A percentile compares a stretch with the other conserved stretches of the same genome.
These are phyloP conservation scores for Naganishia liquefaciens DNA, from an alignment of 1,284 basidiomycete genomes.

Conservation along the genomic window DNA sequence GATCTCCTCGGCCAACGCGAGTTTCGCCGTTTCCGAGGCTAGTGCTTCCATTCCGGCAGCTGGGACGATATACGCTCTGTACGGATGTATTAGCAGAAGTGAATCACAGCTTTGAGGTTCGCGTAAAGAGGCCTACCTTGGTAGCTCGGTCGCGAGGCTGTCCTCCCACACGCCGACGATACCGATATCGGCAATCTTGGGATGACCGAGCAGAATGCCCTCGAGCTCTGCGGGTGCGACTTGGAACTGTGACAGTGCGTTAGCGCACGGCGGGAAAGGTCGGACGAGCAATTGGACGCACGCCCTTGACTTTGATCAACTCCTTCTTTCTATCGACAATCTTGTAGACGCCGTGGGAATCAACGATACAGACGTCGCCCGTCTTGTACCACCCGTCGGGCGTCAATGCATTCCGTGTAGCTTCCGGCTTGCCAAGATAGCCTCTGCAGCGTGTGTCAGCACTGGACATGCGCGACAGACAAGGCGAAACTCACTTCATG, in stretches of 20 bases:
- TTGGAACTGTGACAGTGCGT: constrained; percentile 40
- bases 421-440: constrained; percentile 63
- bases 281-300: not conserved
- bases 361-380: constrained; percentile 68
- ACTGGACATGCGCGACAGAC: not conserved
- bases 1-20: constrained; percentile 58
- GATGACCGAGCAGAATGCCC: constrained; percentile 68
- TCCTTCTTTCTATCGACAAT: constrained; percentile 65
- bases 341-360: constrained; percentile 59
- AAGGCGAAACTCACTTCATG: constrained; percentile 60
- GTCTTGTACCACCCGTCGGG: constrained; percentile 73
- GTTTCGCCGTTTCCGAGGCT: constrained; percentile 52
- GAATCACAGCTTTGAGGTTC: not conserved
- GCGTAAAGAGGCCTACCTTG: constrained; percentile 47
- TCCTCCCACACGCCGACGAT: constrained; percentile 69
- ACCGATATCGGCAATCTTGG: constrained; percentile 68
- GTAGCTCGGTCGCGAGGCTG: constrained; percentile 71
- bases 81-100: not conserved
- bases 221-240: constrained; percentile 86
- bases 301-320: constrained; percentile 70
- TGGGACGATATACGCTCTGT: constrained; percentile 68
- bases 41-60: constrained; percentile 43
- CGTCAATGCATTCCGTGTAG: constrained; percentile 68
- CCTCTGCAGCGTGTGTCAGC: constrained; percentile 43
- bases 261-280: too few relatives aligned